phyloP scores from a whole-genome alignment of 2,329 filamentous ascomycete genomes.

The Trichoderma arundinaceum region DNA sequence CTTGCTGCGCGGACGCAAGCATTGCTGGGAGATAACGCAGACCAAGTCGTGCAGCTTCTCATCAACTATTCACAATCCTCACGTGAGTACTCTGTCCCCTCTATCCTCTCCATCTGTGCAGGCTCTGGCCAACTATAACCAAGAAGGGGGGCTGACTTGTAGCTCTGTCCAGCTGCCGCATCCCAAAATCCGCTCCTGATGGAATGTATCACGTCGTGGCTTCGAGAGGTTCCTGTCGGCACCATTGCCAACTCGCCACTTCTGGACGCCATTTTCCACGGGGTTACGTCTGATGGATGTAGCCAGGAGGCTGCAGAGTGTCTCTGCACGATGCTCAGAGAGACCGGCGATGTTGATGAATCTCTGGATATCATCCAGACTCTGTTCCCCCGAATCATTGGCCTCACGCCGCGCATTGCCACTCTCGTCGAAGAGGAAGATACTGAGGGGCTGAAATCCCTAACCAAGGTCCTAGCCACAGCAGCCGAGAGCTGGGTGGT shows the following conservation, averaged over 20 bases:
- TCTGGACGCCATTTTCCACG: slow-evolving; percentile 79
- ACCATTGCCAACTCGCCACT: slow-evolving; percentile 86
- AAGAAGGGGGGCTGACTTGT: neutral
- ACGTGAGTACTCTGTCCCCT: slow-evolving; percentile 58
- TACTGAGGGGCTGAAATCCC: slow-evolving; percentile 80
- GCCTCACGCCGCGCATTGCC: slow-evolving; percentile 76
- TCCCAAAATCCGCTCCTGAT: slow-evolving; percentile 87
- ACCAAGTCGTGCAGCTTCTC: slow-evolving; percentile 83
- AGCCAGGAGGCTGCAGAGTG: slow-evolving; percentile 92
- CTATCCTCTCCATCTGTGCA: neutral
- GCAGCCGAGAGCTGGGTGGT: slow-evolving; percentile 95
- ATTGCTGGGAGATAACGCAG: slow-evolving; percentile 86
- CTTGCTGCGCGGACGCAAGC: slow-evolving; percentile 83
- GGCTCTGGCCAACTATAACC: neutral
- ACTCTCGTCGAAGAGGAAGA: slow-evolving; percentile 81
- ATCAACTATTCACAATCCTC: slow-evolving; percentile 92
- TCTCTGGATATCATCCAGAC: slow-evolving; percentile 80
- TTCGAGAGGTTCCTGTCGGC: slow-evolving; percentile 85
- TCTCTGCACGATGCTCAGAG: slow-evolving; percentile 86
- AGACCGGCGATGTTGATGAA: slow-evolving; percentile 93
- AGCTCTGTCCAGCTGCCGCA: slow-evolving; percentile 63
- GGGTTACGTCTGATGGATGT: slow-evolving; percentile 74
- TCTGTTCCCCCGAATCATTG: slow-evolving; percentile 80
- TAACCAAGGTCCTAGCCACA: slow-evolving; percentile 90
- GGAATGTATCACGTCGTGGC: slow-evolving; percentile 96